Evolutionary conservation across 441 rosid genomes (phyloP).

Genomic region (Populus hybrid): DNA sequence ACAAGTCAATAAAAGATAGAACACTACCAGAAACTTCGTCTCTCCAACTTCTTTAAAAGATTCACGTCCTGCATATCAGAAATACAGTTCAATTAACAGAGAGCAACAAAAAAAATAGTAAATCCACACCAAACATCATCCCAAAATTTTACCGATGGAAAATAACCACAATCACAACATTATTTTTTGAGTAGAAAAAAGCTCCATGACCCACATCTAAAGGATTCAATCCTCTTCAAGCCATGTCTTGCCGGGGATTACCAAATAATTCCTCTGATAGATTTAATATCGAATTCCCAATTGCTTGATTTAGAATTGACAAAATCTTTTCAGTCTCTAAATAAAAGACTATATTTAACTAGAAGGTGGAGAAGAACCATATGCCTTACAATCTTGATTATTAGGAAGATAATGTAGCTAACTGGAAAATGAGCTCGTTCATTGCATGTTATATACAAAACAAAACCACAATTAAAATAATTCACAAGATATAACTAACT

Average conservation of each 20-base stretch:
- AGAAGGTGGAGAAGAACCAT: neutral
- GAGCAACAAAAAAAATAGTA: neutral
- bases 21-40: constrained; percentile 67
- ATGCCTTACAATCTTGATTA: neutral
- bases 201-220: neutral
- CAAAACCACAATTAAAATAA: constrained; percentile 16
- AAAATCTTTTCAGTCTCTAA: neutral
- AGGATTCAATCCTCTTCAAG: neutral
- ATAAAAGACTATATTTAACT: neutral
- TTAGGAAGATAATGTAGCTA: constrained; percentile 1
- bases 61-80: constrained; percentile 70
- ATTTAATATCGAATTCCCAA: neutral
- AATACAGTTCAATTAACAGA: constrained; percentile 24
- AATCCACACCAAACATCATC: constrained; percentile 1
- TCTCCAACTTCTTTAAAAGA: constrained; percentile 69
- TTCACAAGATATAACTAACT: constrained; percentile 42
- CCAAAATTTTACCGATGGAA: neutral
- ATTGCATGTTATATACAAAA: constrained; percentile 1
- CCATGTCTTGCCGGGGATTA: neutral
- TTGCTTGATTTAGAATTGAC: neutral
- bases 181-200: neutral
- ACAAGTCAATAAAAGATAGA: constrained; percentile 20
- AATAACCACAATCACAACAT: neutral
- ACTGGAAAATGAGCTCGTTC: constrained; percentile 13
- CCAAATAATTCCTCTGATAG: neutral